phyloP scores from a whole-genome alignment of 768 basidiomycete species.

The Boletus patriciae region DNA sequence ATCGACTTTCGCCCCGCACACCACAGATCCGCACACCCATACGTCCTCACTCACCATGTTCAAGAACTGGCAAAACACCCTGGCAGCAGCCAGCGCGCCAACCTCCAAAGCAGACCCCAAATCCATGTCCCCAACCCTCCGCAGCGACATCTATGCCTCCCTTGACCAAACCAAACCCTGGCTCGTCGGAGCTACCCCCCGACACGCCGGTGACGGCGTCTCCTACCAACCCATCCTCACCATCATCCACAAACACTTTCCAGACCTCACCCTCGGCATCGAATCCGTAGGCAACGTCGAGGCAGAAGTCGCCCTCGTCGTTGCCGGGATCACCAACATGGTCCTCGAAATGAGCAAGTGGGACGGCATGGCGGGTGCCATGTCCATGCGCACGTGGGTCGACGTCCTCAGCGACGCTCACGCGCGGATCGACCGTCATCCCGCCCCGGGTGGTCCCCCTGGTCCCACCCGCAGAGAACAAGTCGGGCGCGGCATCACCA shows the following conservation, averaged over 20 bases:
- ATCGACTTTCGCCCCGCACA: no score
- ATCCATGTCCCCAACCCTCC: constrained; percentile 48
- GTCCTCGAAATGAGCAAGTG: constrained; percentile 54
- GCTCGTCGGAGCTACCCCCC: constrained; percentile 40
- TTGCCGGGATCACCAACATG: constrained; percentile 56
- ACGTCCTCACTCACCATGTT: constrained; percentile 39
- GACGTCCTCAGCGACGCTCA: constrained; percentile 48
- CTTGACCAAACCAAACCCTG: constrained; percentile 49
- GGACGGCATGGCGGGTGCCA: constrained; percentile 55
- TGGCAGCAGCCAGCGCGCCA: constrained; percentile 32
- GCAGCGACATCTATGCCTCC: constrained; percentile 50
- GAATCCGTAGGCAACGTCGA: constrained; percentile 49
- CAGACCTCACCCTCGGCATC: constrained; percentile 44
- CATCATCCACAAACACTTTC: constrained; percentile 51
- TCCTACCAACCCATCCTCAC: constrained; percentile 46
- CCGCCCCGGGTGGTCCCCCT: background rate
- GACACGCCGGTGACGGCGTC: constrained; percentile 55
- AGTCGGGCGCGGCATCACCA: constrained; percentile 50
- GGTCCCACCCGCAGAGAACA: constrained; percentile 38
- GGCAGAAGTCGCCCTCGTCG: constrained; percentile 47
- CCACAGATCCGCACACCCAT: background rate
- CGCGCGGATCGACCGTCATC: constrained; percentile 23
- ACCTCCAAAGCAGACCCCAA: constrained; percentile 29
- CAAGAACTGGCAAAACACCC: constrained; percentile 44
- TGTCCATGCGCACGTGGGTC: constrained; percentile 57